Percentiles rank a stretch among this genome's conserved stretches.
phyloP scores from a whole-genome alignment of 805 yeast genomes.

The Jamesozyma piceae region DNA sequence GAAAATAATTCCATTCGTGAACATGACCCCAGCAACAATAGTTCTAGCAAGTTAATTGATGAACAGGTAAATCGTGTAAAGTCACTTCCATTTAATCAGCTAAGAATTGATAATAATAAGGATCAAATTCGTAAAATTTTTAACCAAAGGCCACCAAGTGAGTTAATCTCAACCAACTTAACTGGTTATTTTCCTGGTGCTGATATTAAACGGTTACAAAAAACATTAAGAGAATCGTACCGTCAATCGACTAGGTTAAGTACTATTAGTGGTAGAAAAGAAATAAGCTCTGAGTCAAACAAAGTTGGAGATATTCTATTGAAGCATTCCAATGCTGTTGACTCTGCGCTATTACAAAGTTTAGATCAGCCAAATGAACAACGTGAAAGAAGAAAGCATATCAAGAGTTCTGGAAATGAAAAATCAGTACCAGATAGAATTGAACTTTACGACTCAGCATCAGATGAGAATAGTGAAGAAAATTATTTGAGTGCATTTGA shows the following conservation, averaged over 20 bases:
- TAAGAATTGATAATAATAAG: conserved; percentile 21
- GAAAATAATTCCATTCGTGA: neutral
- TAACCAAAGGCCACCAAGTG: conserved; percentile 91
- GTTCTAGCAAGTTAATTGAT: neutral
- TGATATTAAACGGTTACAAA: conserved; percentile 57
- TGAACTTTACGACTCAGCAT: conserved; percentile 1
- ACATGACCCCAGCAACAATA: neutral
- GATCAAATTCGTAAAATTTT: conserved; percentile 37
- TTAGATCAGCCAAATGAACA: conserved; percentile 6
- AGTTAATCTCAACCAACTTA: conserved; percentile 77
- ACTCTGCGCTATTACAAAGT: conserved; percentile 34
- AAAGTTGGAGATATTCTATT: conserved; percentile 60
- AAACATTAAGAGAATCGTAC: conserved; percentile 76
- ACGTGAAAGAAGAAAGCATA: conserved; percentile 22
- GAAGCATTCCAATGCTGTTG: conserved; percentile 47
- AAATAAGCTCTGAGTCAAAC: conserved; percentile 32
- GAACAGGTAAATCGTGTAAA: neutral
- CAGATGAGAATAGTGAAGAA: conserved; percentile 4
- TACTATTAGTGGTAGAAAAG: conserved; percentile 2
- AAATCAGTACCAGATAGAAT: conserved; percentile 1
- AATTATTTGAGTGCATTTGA: neutral
- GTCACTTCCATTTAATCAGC: neutral
- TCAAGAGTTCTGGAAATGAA: conserved; percentile 7
- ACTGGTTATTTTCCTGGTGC: conserved; percentile 89
- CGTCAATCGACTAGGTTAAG: conserved; percentile 59